Conservation (phyloP, 768 basidiomycete species). For the Termitomyces sp. region DNA sequence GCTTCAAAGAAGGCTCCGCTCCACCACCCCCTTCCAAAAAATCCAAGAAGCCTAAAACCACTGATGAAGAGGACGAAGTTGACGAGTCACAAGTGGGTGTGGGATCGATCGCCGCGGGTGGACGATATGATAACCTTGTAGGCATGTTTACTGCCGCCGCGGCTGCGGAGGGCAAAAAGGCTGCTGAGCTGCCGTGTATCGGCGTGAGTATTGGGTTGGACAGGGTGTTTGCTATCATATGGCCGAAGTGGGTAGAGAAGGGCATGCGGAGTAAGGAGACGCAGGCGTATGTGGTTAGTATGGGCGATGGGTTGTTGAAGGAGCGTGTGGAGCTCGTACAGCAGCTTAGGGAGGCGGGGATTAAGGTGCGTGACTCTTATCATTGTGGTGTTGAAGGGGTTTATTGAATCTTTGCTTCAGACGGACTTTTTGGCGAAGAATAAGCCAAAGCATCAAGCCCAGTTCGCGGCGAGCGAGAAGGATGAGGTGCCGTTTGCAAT, state of each 20-base stretch:
- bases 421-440: constrained; percentile 90
- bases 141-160: constrained; percentile 87
- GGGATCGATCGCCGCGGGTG: constrained; percentile 99
- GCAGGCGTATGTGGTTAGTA: constrained; percentile 90
- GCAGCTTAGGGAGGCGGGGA: constrained; percentile 80
- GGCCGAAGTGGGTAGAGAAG: constrained; percentile 80
- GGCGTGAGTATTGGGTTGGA: constrained; percentile 94
- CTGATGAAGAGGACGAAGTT: constrained; percentile 72
- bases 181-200: constrained; percentile 74
- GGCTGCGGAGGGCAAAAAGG: constrained; percentile 67
- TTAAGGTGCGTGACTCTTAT: constrained; percentile 60
- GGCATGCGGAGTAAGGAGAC: constrained; percentile 85
- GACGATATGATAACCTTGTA: constrained; percentile 94
- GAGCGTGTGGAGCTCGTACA: constrained; percentile 81
- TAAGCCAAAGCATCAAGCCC: constrained; percentile 84
- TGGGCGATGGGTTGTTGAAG: constrained; percentile 83
- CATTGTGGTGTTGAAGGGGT: not conserved
- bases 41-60: constrained; percentile 42
- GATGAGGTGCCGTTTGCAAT: constrained; percentile 93
- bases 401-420: constrained; percentile 34
- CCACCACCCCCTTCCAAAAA: constrained; percentile 27
- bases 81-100: constrained; percentile 95
- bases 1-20: constrained; percentile 48
- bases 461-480: constrained; percentile 87
- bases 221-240: constrained; percentile 86